A percentile compares a stretch with the other conserved stretches of the same genome.
phyloP scores from a whole-genome alignment of 495 filamentous ascomycete species.

The Penicillium coprophilum region DNA sequence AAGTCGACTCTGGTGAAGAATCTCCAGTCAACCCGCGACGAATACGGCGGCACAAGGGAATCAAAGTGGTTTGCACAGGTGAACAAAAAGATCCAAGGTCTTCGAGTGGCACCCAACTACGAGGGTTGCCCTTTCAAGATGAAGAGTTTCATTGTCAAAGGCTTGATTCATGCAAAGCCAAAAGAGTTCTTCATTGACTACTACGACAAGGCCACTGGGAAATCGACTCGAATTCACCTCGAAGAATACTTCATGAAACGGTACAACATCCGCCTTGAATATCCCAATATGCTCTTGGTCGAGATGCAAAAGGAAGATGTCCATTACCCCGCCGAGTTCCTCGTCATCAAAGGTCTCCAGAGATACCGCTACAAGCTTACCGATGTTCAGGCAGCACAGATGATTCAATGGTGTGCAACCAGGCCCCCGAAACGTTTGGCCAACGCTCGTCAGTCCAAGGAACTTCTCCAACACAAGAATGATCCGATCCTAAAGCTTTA shows the following conservation, averaged over 20 bases:
- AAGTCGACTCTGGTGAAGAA: constrained; percentile 24
- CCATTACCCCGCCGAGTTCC: constrained; percentile 76
- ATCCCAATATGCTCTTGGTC: constrained; percentile 64
- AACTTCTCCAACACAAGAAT: constrained; percentile 61
- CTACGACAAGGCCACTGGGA: constrained; percentile 49
- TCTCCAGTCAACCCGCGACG: constrained; percentile 21
- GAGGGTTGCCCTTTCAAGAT: constrained; percentile 44
- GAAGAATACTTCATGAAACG: constrained; percentile 64
- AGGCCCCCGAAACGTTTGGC: constrained; percentile 61
- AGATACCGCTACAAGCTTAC: constrained; percentile 78
- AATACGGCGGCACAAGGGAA: constrained; percentile 23
- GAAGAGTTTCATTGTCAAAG: constrained; percentile 62
- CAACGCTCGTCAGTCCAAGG: constrained; percentile 63
- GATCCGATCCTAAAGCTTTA: constrained; percentile 69
- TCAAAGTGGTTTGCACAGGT: constrained; percentile 25
- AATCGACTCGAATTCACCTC: constrained; percentile 47
- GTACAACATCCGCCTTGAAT: constrained; percentile 59
- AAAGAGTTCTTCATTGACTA: constrained; percentile 58
- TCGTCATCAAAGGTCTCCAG: constrained; percentile 63
- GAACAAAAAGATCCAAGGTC: constrained; percentile 54
- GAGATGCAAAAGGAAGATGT: constrained; percentile 64
- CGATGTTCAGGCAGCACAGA: constrained; percentile 61
- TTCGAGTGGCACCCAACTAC: constrained; percentile 68
- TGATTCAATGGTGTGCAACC: constrained; percentile 84
- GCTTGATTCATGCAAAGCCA: constrained; percentile 55